Conservation (phyloP, 192 early-diverging fungal genomes). For the Mortierella claussenii region DNA sequence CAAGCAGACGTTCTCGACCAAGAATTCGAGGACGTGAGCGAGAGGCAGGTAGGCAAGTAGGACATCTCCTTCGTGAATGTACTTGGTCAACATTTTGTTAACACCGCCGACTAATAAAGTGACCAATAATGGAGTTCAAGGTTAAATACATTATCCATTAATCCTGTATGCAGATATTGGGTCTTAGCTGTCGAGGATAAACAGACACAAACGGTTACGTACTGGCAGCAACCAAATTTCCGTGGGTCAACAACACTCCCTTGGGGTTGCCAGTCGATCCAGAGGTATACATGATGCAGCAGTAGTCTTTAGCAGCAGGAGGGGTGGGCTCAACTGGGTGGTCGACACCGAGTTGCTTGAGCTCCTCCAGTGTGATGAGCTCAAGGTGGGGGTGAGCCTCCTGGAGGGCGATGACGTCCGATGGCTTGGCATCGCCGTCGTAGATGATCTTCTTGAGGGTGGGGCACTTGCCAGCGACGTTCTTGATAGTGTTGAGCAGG, state of each 20-base stretch:
- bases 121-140: constrained; percentile 1
- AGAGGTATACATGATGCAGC: constrained; percentile 92
- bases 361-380: constrained; percentile 73
- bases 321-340: constrained; percentile 68
- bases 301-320: constrained; percentile 77
- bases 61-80: constrained; percentile 64
- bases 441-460: constrained; percentile 77
- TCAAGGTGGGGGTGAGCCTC: constrained; percentile 47
- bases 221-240: constrained; percentile 83
- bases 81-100: constrained; percentile 58
- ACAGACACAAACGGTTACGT: constrained; percentile 23
- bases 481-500: constrained; percentile 71
- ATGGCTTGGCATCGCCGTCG: constrained; percentile 67
- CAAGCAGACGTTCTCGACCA: constrained; percentile 78
- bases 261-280: constrained; percentile 95
- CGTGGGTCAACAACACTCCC: constrained; percentile 88
- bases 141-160: constrained; percentile 10
- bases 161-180: neutral
- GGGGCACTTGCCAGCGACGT: constrained; percentile 67
- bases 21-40: constrained; percentile 91
- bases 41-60: constrained; percentile 88
- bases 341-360: constrained; percentile 72
- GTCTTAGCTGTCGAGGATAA: too few species aligned
- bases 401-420: constrained; percentile 60
- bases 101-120: constrained; percentile 64